Base-by-base conservation (phyloP, 345 rosid genomes). In the thale cress (Arabidopsis thaliana) region DNA sequence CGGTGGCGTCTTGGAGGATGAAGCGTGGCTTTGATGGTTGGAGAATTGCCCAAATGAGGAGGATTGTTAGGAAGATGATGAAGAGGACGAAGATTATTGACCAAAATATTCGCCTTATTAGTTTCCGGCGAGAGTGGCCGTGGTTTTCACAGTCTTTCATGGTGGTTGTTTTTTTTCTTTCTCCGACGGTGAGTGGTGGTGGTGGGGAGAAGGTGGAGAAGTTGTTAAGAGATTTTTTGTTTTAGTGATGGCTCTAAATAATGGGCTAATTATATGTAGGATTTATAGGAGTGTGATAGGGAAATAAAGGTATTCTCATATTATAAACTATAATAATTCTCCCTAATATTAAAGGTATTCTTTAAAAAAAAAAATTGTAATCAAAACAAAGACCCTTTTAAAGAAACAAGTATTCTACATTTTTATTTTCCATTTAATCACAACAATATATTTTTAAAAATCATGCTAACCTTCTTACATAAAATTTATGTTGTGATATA, bases 1-100 rank as follows among this genome's bases (percentile, higher is more conserved):
- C 91, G 79, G 98, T 96, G 77, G 87, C 91, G 85, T 96, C 97
- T 78, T 91, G 98, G 80, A 96, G 88, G 80, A 86, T 4, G 87
- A 96, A 93, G 0, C 64, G 67, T n/a, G 98, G 99, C 38, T 96
- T 96, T 14, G 72, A 50, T 1, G 99, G 99, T 16, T 84, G 91
- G 75, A 93, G 93, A 65, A 93, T 82, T 69, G 97, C 97, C 97
- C 97, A 96, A 9, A 86, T 59, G 7, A 96, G 72, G 71, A 96
- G 88, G 77, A 93, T 76, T 2, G 81, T 81, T 70, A 91, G 24
- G 1, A 91, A 82, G 61, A 72, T 80, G 7, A 91, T 25, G 79
- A 91, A 77, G 77, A 77, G 48, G 87, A 88, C 75, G 77, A 91
- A 16, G 32, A 87, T 67, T 62, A 96, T 80, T 0, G 85, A 80